Evolutionary conservation across 495 filamentous ascomycete species (phyloP).

Genomic region (Aspergillus campestris): DNA sequence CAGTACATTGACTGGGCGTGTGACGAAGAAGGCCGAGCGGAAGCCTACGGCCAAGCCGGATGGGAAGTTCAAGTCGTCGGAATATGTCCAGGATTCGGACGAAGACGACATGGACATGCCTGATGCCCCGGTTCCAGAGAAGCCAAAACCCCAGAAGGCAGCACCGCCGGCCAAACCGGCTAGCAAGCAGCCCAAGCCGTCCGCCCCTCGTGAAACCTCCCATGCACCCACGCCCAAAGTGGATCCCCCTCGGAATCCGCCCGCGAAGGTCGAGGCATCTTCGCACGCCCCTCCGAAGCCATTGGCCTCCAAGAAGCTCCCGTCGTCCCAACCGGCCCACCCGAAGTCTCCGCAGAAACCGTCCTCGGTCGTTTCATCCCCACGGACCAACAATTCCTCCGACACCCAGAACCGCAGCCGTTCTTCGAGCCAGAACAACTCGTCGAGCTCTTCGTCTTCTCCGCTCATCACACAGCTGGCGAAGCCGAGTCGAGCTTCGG

Average conservation of each 20-base stretch:
- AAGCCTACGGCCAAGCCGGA: constrained; percentile 38
- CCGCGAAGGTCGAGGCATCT: constrained; percentile 5
- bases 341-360: constrained; percentile 56
- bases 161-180: constrained; percentile 11
- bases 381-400: constrained; percentile 60
- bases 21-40: constrained; percentile 41
- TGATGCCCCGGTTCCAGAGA: constrained; percentile 26
- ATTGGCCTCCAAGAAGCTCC: constrained; percentile 28
- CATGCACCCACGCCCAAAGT: constrained; percentile 13
- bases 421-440: constrained; percentile 35
- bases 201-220: constrained; percentile 8
- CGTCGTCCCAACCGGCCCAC: constrained; percentile 33
- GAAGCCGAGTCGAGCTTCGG: constrained; percentile 15
- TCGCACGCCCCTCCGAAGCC: constrained; percentile 17
- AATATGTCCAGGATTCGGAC: constrained; percentile 69
- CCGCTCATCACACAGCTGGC: constrained; percentile 35
- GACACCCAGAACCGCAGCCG: constrained; percentile 43
- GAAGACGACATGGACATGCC: constrained; percentile 54
- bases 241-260: constrained; percentile 3
- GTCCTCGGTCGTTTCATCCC: constrained; percentile 66
- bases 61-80: constrained; percentile 57
- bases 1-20: constrained; percentile 39
- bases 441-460: constrained; percentile 38
- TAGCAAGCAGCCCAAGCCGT: constrained; percentile 10
- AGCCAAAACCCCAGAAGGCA: constrained; percentile 22